A percentile compares a stretch with the other conserved stretches of the same genome.
Evolutionary conservation across 331 rosid species (phyloP).

Genomic region (Pyrus hybrid): DNA sequence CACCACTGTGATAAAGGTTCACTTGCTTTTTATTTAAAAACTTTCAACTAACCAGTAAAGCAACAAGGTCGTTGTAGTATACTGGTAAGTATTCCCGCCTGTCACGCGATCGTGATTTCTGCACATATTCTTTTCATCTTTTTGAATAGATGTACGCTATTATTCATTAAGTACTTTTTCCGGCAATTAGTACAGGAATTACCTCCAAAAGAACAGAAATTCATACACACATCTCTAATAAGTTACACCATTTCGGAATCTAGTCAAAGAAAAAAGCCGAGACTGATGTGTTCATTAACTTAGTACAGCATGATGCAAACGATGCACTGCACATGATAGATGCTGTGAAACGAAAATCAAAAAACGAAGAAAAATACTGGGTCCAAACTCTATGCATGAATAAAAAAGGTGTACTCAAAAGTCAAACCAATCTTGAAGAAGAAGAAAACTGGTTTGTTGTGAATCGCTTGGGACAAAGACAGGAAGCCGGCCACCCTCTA

Average conservation of each 20-base stretch:
- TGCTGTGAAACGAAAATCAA: neutral
- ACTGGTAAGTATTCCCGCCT: conserved; percentile 93
- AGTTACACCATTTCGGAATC: neutral
- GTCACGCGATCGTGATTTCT: conserved; percentile 41
- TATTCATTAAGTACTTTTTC: too few relatives aligned
- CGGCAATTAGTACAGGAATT: too few relatives aligned
- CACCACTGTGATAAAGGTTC: accelerated
- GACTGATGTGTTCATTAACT: neutral
- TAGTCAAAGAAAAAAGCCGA: neutral
- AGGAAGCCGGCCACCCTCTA: conserved; percentile 66
- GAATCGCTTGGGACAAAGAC: conserved; percentile 66
- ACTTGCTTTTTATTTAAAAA: too few relatives aligned
- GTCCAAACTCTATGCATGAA: neutral
- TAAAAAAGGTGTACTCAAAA: neutral
- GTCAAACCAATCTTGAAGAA: conserved; percentile 16
- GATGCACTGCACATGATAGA: neutral
- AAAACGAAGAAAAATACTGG: neutral
- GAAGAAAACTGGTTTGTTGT: conserved; percentile 41
- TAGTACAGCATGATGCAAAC: neutral
- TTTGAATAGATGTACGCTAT: too few relatives aligned
- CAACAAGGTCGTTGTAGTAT: conserved; percentile 71
- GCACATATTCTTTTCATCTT: too few relatives aligned
- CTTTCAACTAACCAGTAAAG: too few relatives aligned
- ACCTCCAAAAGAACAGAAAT: neutral
- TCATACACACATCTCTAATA: neutral